phyloP scores from a whole-genome alignment of 2,329 filamentous ascomycete species.

The Monascus ruber region DNA sequence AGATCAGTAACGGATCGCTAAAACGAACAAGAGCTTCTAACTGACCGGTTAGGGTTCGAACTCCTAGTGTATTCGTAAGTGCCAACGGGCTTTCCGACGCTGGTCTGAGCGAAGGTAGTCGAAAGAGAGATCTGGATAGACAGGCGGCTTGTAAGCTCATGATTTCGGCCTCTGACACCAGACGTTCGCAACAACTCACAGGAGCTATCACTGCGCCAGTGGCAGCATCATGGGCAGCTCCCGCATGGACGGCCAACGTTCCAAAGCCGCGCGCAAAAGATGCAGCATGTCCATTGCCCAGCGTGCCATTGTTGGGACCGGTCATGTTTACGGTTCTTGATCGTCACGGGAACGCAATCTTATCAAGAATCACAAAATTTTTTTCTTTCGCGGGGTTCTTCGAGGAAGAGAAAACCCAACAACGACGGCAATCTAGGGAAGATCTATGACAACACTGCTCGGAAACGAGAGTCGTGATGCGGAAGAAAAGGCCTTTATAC shows the following conservation, averaged over 20 bases:
- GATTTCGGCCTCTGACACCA: slow-evolving; percentile 1
- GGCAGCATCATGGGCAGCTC: slow-evolving; percentile 74
- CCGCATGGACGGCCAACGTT: slow-evolving; percentile 89
- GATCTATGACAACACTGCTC: no score
- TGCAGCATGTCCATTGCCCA: slow-evolving; percentile 31
- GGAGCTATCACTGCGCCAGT: slow-evolving; percentile 94
- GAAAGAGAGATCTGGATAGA: slow-evolving; percentile 70
- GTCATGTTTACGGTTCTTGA: not conserved
- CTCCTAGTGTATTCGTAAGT: slow-evolving; percentile 87
- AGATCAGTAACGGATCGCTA: slow-evolving; percentile 2
- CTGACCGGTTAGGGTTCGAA: slow-evolving; percentile 74
- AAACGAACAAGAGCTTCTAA: slow-evolving; percentile 1
- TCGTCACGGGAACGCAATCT: slow-evolving; percentile 12
- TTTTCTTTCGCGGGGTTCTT: not conserved
- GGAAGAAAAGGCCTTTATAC: no score
- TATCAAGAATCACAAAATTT: slow-evolving; percentile 2
- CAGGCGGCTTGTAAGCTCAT: slow-evolving; percentile 4
- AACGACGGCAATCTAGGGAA: no score
- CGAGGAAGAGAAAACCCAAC: slow-evolving; percentile 5
- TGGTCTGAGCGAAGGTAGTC: slow-evolving; percentile 87
- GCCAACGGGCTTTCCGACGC: slow-evolving; percentile 78
- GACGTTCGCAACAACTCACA: slow-evolving; percentile 27
- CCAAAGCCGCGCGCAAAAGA: slow-evolving; percentile 74
- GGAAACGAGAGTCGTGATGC: no score
- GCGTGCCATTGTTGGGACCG: slow-evolving; percentile 9